Evolutionary conservation across 2,329 filamentous ascomycete species (phyloP).

Genomic region (Fusarium agapanthi): DNA sequence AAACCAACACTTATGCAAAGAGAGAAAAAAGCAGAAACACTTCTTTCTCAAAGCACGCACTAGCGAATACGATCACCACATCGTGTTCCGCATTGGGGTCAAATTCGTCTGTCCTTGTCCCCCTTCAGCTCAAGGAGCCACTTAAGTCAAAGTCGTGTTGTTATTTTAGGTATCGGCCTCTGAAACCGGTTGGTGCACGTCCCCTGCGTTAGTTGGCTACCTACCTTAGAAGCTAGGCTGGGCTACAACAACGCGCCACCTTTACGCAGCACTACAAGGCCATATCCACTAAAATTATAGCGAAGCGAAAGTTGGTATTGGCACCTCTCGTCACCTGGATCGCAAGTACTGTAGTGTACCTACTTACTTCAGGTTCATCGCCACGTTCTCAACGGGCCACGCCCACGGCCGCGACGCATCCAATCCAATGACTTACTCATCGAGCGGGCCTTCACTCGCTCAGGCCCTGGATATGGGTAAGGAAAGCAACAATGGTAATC

Average conservation of each 20-base stretch:
- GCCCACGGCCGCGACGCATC: slow-evolving; percentile 40
- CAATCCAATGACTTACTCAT: slow-evolving; percentile 47
- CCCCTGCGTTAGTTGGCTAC: slow-evolving; percentile 23
- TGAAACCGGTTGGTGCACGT: slow-evolving; percentile 35
- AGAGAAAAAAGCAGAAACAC: slow-evolving; percentile 20
- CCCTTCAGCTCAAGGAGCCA: slow-evolving; percentile 3
- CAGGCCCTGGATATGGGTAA: slow-evolving; percentile 44
- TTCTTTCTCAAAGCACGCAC: slow-evolving; percentile 13
- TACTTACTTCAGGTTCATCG: slow-evolving; percentile 26
- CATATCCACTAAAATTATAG: slow-evolving; percentile 18
- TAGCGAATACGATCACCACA: slow-evolving; percentile 40
- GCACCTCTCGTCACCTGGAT: neutral
- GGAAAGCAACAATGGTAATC: slow-evolving; percentile 10
- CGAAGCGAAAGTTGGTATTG: slow-evolving; percentile 17
- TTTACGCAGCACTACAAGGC: slow-evolving; percentile 14
- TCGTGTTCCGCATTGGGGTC: slow-evolving; percentile 24
- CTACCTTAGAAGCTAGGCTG: neutral
- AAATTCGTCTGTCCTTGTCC: slow-evolving; percentile 20
- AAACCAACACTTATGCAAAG: slow-evolving; percentile 10
- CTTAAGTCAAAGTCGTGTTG: slow-evolving; percentile 22
- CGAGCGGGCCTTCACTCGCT: slow-evolving; percentile 50
- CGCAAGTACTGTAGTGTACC: neutral
- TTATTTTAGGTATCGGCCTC: slow-evolving; percentile 35
- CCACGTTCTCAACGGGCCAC: slow-evolving; percentile 39
- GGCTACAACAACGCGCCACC: slow-evolving; percentile 31